Evolutionary conservation across 73 alveolate species (phyloP), one percentile per base, ranked within the genome.

Genomic region (Blepharisma japonicum): DNA sequence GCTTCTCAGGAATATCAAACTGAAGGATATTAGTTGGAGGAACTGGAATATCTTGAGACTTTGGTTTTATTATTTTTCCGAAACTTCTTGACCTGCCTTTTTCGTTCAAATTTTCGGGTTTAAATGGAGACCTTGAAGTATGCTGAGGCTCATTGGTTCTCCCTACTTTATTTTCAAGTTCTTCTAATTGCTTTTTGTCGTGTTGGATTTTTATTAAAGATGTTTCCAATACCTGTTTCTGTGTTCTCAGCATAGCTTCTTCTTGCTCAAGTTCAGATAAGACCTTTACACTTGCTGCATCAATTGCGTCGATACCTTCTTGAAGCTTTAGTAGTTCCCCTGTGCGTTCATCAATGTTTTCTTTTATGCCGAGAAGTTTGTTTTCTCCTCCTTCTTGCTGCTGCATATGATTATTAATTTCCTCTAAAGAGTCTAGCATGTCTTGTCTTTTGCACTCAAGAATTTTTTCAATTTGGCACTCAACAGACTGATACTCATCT

Each of bases 381-480:
- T 14, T n/a, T 61, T 61, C 74, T 61, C 42, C 42, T 32, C 42
- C 42, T 32, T 61, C 74, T 2, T n/a, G 74, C 47, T 61, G 14
- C 23, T 61, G 14, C 3, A 39, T 18, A 2, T 61, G 47, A 61
- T 61, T 25, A 25, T 61, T 25, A 25, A 25, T 14, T 8, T 20
- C 14, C 23, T n/a, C 18, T 9, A 25, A 18, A 25, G 47, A 9
- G 23, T 39, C 23, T 25, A 39, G 48, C 74, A n/a, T 18, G 48
- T 61, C 23, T 61, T 61, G 14, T 39, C 47, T 25, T 25, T 61
- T 61, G 14, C 23, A 14, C 2, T 61, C 74, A 20, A 9, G 11
- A 5, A 61, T 61, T 61, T 61, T 61, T 25, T 61, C 74, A 25
- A 61, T 61, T 5, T 61, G 74, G 48, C 23, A 61, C 3, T 32